Evolutionary conservation across 2,329 filamentous ascomycete species (phyloP).

Genomic region (Beauveria pseudobassiana): DNA sequence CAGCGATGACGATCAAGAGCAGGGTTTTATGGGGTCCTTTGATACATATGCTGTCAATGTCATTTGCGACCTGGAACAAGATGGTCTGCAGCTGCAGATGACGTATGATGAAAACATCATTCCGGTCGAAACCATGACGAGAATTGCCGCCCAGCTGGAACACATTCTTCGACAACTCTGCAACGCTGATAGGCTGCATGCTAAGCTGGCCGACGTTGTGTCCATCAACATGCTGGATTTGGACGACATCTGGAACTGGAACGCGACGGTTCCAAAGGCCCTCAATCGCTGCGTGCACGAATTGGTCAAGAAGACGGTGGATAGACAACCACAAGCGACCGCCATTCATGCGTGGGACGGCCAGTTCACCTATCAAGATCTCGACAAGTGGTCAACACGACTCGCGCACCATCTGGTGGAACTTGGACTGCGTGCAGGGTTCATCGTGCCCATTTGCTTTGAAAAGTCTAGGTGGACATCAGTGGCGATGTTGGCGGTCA

Average conservation of each 20-base stretch:
- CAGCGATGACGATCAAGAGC: neutral
- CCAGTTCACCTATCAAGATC: slow-evolving; percentile 17
- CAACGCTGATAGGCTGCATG: neutral
- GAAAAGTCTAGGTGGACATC: slow-evolving; percentile 22
- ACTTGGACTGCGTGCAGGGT: neutral
- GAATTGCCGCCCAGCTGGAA: neutral
- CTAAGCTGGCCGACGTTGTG: neutral
- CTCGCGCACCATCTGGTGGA: slow-evolving; percentile 14
- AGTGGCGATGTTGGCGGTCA: slow-evolving; percentile 23
- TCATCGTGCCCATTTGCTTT: slow-evolving; percentile 17
- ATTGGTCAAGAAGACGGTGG: neutral
- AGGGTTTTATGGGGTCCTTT: neutral
- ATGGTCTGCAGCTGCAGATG: slow-evolving; percentile 2
- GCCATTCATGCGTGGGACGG: slow-evolving; percentile 21
- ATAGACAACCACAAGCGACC: slow-evolving; percentile 8
- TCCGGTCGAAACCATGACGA: neutral
- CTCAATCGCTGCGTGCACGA: neutral
- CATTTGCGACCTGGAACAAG: neutral
- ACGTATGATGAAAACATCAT: neutral
- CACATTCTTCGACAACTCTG: slow-evolving; percentile 11
- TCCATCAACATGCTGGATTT: neutral
- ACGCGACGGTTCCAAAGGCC: neutral
- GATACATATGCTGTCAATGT: slow-evolving; percentile 3
- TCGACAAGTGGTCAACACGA: slow-evolving; percentile 14
- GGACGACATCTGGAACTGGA: slow-evolving; percentile 6